Evolutionary conservation across 495 filamentous ascomycete species (phyloP).

Genomic region (Penicillium coffeae): DNA sequence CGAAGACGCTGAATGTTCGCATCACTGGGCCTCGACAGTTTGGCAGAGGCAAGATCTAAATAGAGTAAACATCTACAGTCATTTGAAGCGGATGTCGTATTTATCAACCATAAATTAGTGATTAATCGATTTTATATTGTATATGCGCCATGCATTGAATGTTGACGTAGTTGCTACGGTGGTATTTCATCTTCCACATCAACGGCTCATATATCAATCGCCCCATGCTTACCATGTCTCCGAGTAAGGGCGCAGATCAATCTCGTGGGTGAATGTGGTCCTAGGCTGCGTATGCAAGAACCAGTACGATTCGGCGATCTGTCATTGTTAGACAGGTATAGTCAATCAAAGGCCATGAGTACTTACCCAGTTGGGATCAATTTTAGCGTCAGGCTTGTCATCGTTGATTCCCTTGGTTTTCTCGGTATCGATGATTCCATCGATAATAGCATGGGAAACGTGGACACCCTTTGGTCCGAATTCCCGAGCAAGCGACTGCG

Average conservation of each 20-base stretch:
- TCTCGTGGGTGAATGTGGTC: constrained; percentile 63
- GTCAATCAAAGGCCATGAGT: neutral
- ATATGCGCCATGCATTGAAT: too few relatives aligned
- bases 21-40: constrained; percentile 56
- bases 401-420: constrained; percentile 50
- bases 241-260: constrained; percentile 62
- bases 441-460: constrained; percentile 69
- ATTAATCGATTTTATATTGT: too few relatives aligned
- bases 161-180: too few relatives aligned
- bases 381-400: constrained; percentile 60
- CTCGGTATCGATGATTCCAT: constrained; percentile 73
- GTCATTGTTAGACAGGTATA: neutral
- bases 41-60: constrained; percentile 14
- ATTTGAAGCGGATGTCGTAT: too few relatives aligned
- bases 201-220: too few relatives aligned
- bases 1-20: constrained; percentile 55
- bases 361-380: constrained; percentile 61
- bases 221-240: constrained; percentile 50
- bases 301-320: constrained; percentile 78
- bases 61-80: too few relatives aligned
- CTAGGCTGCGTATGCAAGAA: constrained; percentile 65
- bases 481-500: constrained; percentile 67
- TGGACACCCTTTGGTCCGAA: constrained; percentile 76
- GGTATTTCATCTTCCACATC: too few relatives aligned
- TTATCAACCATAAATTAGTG: too few relatives aligned